These are phyloP conservation scores for Epichloe baconii DNA, from an alignment of 2,329 filamentous ascomycete genomes.

Conservation along the genomic window DNA sequence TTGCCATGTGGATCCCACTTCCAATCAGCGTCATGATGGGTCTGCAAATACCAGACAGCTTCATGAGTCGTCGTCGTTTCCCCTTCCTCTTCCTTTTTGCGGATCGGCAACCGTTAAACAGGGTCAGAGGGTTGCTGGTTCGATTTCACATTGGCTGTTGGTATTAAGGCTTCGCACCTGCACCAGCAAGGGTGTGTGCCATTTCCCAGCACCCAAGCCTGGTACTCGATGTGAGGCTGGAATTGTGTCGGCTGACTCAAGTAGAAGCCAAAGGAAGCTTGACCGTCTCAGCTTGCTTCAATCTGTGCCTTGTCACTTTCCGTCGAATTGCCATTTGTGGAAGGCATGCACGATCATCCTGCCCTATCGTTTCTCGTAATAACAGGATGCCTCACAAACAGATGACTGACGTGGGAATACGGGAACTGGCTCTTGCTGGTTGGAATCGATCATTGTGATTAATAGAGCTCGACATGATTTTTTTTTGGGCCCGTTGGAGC, in stretches of 20 bases:
- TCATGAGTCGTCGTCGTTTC: not conserved
- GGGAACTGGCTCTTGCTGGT: too few relatives aligned
- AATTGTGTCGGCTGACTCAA: too few relatives aligned
- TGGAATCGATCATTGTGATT: too few relatives aligned
- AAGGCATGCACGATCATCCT: not conserved
- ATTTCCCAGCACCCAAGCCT: too few relatives aligned
- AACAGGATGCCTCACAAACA: not conserved
- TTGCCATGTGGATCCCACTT: not conserved
- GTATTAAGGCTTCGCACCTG: too few relatives aligned
- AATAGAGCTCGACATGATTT: too few relatives aligned
- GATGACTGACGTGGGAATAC: not conserved
- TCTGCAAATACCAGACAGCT: not conserved
- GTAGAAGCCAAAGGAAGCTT: too few relatives aligned
- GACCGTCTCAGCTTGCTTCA: too few relatives aligned
- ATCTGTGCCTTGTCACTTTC: not conserved
- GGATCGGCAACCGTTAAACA: not conserved
- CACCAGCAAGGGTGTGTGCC: too few relatives aligned
- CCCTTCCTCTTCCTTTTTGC: not conserved
- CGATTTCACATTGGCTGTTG: too few relatives aligned
- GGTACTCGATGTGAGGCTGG: too few relatives aligned
- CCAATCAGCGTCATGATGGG: not conserved
- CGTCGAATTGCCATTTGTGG: slow-evolving; percentile 1
- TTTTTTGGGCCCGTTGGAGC: too few relatives aligned
- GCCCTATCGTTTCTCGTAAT: not conserved
- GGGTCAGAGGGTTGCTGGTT: not conserved